Evolutionary conservation across 2,329 filamentous ascomycete genomes (phyloP).

Genomic region (Thelonectria rubi): DNA sequence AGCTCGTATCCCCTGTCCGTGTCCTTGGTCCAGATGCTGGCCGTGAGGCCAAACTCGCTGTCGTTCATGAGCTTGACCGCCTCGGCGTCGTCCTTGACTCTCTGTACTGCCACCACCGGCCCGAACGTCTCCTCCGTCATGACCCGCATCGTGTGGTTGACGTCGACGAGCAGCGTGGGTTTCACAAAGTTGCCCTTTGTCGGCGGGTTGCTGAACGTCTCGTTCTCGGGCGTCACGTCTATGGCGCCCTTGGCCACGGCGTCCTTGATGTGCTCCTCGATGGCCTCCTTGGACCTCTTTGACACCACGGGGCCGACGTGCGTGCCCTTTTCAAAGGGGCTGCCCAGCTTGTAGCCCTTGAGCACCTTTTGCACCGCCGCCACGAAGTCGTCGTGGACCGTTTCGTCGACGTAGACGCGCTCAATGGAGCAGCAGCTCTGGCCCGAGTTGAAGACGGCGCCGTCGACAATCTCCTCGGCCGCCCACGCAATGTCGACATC

Average conservation of each 20-base stretch:
- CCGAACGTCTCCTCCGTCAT: conserved; percentile 98
- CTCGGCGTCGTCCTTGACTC: conserved; percentile 82
- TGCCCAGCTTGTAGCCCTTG: conserved; percentile 84
- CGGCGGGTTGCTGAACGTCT: conserved; percentile 76
- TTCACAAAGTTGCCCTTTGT: conserved; percentile 87
- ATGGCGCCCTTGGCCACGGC: conserved; percentile 85
- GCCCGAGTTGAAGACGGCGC: conserved; percentile 97
- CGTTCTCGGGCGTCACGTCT: conserved; percentile 84
- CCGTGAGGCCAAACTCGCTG: conserved; percentile 91
- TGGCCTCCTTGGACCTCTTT: conserved; percentile 77
- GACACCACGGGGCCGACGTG: conserved; percentile 92
- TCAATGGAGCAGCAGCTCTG: conserved; percentile 96
- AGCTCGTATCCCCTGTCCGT: conserved; percentile 77
- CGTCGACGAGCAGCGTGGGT: conserved; percentile 82
- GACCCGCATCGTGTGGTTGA: conserved; percentile 83
- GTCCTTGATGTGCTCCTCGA: conserved; percentile 82
- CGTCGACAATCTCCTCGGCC: conserved; percentile 93
- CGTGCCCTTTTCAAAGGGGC: conserved; percentile 80
- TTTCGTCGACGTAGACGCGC: conserved; percentile 88
- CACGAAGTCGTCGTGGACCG: conserved; percentile 84
- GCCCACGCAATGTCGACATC: conserved; percentile 93
- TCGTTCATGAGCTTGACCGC: conserved; percentile 91
- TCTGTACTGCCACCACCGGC: conserved; percentile 89
- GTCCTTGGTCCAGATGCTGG: conserved; percentile 98
- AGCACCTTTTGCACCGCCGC: conserved; percentile 82